These are phyloP conservation scores for Alternaria gaisen DNA, from an alignment of 2,329 filamentous ascomycete species.

Conservation along the genomic window DNA sequence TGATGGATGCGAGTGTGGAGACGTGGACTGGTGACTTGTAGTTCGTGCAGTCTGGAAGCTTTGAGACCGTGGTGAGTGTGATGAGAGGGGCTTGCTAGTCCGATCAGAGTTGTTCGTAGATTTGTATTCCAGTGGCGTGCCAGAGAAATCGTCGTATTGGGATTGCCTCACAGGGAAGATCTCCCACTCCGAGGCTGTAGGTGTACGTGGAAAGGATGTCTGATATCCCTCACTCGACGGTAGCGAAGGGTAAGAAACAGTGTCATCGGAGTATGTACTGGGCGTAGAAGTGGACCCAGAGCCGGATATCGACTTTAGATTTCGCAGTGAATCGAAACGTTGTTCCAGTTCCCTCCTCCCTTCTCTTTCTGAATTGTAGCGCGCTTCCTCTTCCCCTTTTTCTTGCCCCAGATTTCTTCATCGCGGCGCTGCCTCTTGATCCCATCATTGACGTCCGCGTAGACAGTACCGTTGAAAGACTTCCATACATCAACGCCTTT, in stretches of 20 bases:
- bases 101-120: background rate
- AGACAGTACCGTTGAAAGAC: conserved; percentile 12
- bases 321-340: background rate
- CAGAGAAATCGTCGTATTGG: background rate
- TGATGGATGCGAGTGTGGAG: background rate
- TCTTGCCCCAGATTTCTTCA: conserved; percentile 8
- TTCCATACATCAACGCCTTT: conserved; percentile 18
- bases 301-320: background rate
- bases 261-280: background rate
- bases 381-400: conserved; percentile 1
- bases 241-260: background rate
- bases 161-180: background rate
- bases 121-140: background rate
- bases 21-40: background rate
- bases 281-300: background rate
- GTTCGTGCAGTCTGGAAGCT: background rate
- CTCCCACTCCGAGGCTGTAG: background rate
- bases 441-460: conserved; percentile 15
- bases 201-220: background rate
- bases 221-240: background rate
- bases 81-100: conserved; percentile 2
- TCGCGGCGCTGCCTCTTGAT: conserved; percentile 11
- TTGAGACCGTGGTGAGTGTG: background rate
- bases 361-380: background rate
- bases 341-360: background rate